A percentile compares a stretch with the other conserved stretches of the same genome.
phyloP scores from a whole-genome alignment of 2,329 filamentous ascomycete genomes.

The Aspergillus sp. region DNA sequence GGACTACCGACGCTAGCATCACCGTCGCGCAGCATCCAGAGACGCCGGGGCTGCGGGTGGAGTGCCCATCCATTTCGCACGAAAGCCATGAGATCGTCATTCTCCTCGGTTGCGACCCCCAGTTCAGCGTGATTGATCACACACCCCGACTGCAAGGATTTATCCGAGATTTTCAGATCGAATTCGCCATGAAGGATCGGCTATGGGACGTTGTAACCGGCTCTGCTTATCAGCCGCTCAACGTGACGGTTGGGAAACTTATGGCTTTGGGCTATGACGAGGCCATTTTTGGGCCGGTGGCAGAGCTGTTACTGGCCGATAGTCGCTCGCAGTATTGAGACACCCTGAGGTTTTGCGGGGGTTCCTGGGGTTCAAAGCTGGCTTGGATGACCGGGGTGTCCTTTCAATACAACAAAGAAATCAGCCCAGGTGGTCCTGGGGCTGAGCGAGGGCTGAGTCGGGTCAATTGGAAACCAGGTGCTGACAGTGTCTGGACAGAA shows the following conservation, averaged over 20 bases:
- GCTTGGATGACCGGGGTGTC: too few species aligned
- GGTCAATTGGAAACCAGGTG: too few species aligned
- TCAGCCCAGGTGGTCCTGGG: too few species aligned
- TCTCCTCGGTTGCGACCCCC: not conserved
- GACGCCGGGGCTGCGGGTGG: not conserved
- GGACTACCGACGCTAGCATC: not conserved
- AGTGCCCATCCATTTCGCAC: not conserved
- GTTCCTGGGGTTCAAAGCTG: too few species aligned
- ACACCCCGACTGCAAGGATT: not conserved
- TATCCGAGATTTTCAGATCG: not conserved
- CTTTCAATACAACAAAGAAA: too few species aligned
- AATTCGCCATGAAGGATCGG: not conserved
- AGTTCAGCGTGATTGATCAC: not conserved
- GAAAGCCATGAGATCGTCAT: not conserved
- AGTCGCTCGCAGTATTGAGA: not conserved
- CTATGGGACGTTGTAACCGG: not conserved
- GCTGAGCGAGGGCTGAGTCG: too few species aligned
- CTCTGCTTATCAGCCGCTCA: not conserved
- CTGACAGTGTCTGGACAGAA: too few species aligned
- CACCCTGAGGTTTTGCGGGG: too few species aligned
- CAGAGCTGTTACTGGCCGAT: constrained; percentile 28
- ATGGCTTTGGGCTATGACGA: constrained; percentile 25
- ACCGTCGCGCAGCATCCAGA: not conserved
- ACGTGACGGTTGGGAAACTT: not conserved
- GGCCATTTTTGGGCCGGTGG: constrained; percentile 24